These are phyloP conservation scores for Parathielavia hyrcaniae DNA, from an alignment of 495 filamentous ascomycete species.

Conservation along the genomic window DNA sequence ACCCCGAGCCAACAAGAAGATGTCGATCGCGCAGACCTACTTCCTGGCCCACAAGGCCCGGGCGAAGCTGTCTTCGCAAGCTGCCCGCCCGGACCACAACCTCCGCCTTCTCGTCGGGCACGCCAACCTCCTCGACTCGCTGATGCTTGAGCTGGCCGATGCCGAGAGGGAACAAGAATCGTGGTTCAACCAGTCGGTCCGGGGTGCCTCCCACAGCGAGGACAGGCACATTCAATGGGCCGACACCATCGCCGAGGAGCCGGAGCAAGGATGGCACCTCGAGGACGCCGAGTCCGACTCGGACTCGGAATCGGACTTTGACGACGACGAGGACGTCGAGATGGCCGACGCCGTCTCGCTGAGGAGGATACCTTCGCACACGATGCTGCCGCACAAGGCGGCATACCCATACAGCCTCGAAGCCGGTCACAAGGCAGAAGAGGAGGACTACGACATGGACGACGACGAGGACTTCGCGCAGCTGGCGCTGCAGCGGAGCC, in stretches of 20 bases:
- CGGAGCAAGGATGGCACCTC: conserved; percentile 62
- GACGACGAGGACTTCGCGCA: conserved; percentile 64
- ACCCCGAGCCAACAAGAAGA: conserved; percentile 52
- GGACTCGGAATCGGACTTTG: conserved; percentile 28
- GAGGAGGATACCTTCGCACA: conserved; percentile 40
- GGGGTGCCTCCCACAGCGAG: conserved; percentile 53
- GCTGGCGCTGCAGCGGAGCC: conserved; percentile 65
- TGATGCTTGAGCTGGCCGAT: conserved; percentile 92
- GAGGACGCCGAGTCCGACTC: conserved; percentile 54
- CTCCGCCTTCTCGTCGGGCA: conserved; percentile 90
- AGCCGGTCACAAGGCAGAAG: conserved; percentile 18
- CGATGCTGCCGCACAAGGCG: conserved; percentile 15
- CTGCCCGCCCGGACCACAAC: conserved; percentile 84
- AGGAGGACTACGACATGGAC: conserved; percentile 53
- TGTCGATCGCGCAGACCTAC: conserved; percentile 97
- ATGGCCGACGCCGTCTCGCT: conserved; percentile 48
- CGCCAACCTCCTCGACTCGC: conserved; percentile 91
- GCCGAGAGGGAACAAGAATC: conserved; percentile 93
- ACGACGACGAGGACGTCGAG: conserved; percentile 46
- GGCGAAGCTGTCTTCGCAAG: conserved; percentile 88
- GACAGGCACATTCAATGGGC: conserved; percentile 82
- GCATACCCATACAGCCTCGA: conserved; percentile 1
- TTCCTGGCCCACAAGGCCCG: conserved; percentile 93
- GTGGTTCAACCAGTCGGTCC: conserved; percentile 96
- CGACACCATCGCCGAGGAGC: conserved; percentile 67